Conservation (phyloP, 2,329 filamentous ascomycete species). For the Scleromitrula shiraiana region DNA sequence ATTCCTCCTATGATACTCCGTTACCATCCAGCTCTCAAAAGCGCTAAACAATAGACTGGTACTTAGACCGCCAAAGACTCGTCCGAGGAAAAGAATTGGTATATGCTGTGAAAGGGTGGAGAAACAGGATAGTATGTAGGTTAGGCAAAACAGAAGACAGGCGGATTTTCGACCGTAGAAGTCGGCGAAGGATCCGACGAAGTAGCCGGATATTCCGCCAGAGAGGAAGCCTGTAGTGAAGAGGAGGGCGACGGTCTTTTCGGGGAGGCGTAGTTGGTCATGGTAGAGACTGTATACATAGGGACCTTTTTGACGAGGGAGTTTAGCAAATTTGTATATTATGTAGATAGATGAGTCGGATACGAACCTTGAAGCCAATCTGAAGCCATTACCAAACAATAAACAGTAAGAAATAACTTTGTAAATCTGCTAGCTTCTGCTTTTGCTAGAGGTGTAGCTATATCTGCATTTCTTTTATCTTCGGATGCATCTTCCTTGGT, state of each 20-base stretch:
- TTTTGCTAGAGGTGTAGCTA: slow-evolving; percentile 20
- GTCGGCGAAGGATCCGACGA: slow-evolving; percentile 28
- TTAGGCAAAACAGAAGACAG: slow-evolving; percentile 46
- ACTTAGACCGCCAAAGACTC: slow-evolving; percentile 46
- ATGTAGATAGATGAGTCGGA: slow-evolving; percentile 16
- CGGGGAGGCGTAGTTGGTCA: slow-evolving; percentile 26
- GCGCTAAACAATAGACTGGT: slow-evolving; percentile 50
- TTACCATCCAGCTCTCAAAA: slow-evolving; percentile 55
- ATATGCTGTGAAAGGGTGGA: slow-evolving; percentile 39
- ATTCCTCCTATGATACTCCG: slow-evolving; percentile 43
- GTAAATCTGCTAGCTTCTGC: slow-evolving; percentile 24
- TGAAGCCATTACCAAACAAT: slow-evolving; percentile 41
- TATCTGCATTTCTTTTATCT: slow-evolving; percentile 12
- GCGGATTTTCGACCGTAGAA: slow-evolving; percentile 36
- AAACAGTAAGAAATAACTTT: slow-evolving; percentile 35
- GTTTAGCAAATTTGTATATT: slow-evolving; percentile 30
- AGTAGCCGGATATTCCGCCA: slow-evolving; percentile 27
- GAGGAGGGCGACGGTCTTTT: slow-evolving; percentile 25
- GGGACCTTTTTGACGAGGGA: slow-evolving; percentile 21
- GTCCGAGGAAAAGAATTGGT: slow-evolving; percentile 41
- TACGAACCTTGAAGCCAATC: slow-evolving; percentile 43
- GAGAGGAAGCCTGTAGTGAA: slow-evolving; percentile 29
- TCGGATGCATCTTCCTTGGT: slow-evolving; percentile 14
- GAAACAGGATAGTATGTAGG: slow-evolving; percentile 45
- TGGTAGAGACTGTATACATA: slow-evolving; percentile 30